phyloP scores from a whole-genome alignment of 306 rosid species.

The Chamaecrista fasciculata region DNA sequence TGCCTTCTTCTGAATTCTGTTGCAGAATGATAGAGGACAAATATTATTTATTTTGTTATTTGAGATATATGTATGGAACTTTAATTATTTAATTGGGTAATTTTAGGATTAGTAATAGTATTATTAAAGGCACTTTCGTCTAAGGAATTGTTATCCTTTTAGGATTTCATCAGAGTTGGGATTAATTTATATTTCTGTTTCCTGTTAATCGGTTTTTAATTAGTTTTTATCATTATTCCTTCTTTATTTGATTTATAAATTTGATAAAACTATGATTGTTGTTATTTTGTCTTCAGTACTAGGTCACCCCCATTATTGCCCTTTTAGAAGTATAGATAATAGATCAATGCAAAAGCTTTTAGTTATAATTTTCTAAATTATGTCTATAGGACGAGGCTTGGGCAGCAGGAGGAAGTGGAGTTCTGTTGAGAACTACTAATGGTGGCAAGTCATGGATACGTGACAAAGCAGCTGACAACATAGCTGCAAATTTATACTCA shows the following conservation, averaged over 20 bases:
- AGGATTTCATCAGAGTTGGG: not conserved
- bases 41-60: not conserved
- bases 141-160: not conserved
- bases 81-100: not conserved
- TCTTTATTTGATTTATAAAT: not conserved
- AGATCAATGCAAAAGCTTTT: conserved; percentile 4
- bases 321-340: not conserved
- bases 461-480: conserved; percentile 96
- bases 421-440: conserved; percentile 79
- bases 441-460: conserved; percentile 96
- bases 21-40: not conserved
- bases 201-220: not conserved
- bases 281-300: not conserved
- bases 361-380: conserved; percentile 12
- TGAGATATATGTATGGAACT: not conserved
- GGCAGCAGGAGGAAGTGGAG: conserved; percentile 99
- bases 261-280: not conserved
- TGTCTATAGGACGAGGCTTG: conserved; percentile 88
- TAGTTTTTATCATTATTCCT: not conserved
- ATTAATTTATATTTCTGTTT: not conserved
- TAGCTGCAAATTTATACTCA: conserved; percentile 92
- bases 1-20: too few relatives aligned
- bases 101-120: not conserved
- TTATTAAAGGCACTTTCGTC: not conserved
- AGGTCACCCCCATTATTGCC: not conserved